These are phyloP conservation scores for Cytospora mali DNA, from an alignment of 2,329 filamentous ascomycete species.

Conservation along the genomic window DNA sequence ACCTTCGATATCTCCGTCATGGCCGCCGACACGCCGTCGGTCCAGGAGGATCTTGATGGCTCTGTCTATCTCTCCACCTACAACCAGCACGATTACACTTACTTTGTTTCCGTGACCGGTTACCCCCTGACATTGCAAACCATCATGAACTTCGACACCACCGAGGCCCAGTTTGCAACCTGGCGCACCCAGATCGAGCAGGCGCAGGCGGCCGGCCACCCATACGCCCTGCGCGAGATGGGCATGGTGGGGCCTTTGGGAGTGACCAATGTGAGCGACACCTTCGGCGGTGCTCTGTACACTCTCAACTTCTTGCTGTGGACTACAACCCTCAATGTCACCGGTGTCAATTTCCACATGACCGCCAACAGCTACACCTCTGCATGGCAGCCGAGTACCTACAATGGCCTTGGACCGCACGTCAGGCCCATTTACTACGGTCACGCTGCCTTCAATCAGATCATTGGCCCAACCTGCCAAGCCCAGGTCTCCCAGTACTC, in stretches of 20 bases:
- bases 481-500: conserved; percentile 45
- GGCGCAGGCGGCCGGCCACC: conserved; percentile 44
- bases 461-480: conserved; percentile 47
- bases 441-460: conserved; percentile 52
- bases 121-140: conserved; percentile 46
- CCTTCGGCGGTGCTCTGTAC: conserved; percentile 54
- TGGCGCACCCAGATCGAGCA: conserved; percentile 48
- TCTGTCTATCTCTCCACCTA: conserved; percentile 38
- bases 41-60: conserved; percentile 40
- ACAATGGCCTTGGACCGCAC: conserved; percentile 43
- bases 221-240: conserved; percentile 55
- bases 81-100: conserved; percentile 59
- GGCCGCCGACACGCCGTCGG: conserved; percentile 38
- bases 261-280: conserved; percentile 48
- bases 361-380: conserved; percentile 54
- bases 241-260: conserved; percentile 53
- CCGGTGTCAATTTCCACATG: conserved; percentile 55
- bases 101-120: conserved; percentile 51
- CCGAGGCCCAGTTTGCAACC: conserved; percentile 49
- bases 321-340: conserved; percentile 49
- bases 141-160: conserved; percentile 49
- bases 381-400: conserved; percentile 50
- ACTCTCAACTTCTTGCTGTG: conserved; percentile 56
- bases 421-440: conserved; percentile 54
- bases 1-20: conserved; percentile 50